Conservation (phyloP, 257 asterid genomes). For the Galeopsis tetrahit region DNA sequence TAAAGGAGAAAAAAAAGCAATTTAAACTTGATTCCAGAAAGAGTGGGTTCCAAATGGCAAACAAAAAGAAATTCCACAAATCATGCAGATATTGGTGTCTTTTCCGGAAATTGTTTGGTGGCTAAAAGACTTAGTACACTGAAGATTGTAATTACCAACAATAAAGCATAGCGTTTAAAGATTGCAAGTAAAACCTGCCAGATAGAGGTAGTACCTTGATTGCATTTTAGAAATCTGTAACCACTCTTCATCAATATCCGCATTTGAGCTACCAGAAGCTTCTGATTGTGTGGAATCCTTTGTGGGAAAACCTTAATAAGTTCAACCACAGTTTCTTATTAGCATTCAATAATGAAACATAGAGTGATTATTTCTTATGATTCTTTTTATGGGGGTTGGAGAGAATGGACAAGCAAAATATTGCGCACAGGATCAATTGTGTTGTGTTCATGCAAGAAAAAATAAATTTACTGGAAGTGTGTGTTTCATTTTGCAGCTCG, state of each 20-base stretch:
- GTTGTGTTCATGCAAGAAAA: not conserved
- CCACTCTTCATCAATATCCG: constrained; percentile 78
- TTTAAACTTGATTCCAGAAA: not conserved
- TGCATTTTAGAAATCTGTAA: constrained; percentile 71
- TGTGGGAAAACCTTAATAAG: constrained; percentile 44
- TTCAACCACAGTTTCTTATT: constrained; percentile 24
- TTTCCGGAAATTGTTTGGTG: not conserved
- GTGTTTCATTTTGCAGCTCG: not conserved
- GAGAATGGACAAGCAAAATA: not conserved
- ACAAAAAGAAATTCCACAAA: not conserved
- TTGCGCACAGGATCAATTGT: not conserved
- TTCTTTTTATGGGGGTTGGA: not conserved
- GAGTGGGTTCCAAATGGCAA: not conserved
- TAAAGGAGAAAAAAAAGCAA: not conserved
- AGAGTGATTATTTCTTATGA: not conserved
- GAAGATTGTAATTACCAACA: constrained; percentile 22
- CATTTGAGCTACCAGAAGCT: constrained; percentile 48
- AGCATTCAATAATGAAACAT: constrained; percentile 24
- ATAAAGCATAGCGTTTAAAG: constrained; percentile 7
- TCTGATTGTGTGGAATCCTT: constrained; percentile 45
- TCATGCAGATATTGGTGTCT: not conserved
- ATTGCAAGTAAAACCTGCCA: not conserved
- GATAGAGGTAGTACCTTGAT: constrained; percentile 55
- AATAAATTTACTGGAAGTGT: not conserved
- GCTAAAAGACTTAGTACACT: not conserved